Evolutionary conservation across 768 basidiomycete genomes (phyloP).

Genomic region (Tylopilus felleus): DNA sequence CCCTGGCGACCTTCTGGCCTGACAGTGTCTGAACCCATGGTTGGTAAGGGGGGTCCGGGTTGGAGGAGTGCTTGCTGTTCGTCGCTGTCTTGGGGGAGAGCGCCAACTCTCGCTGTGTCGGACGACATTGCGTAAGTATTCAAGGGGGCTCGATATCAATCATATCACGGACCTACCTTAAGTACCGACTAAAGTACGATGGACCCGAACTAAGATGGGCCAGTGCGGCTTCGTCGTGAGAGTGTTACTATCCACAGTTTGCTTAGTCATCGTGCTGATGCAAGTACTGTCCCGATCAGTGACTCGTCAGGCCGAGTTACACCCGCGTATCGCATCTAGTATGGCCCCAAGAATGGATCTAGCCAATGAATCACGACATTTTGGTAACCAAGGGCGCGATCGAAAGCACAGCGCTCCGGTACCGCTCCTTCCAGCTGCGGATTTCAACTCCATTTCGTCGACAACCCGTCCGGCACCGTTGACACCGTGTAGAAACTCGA

Average conservation of each 20-base stretch:
- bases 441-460: not conserved
- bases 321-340: not conserved
- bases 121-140: not conserved
- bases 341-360: not conserved
- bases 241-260: no score
- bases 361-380: not conserved
- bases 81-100: not conserved
- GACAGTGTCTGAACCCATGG: conserved; percentile 25
- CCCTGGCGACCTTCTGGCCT: conserved; percentile 39
- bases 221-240: no score
- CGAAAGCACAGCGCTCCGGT: not conserved
- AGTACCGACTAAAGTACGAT: no score
- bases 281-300: no score
- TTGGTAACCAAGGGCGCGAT: no score
- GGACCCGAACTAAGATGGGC: no score
- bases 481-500: not conserved
- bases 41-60: not conserved
- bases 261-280: no score
- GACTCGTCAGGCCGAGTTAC: no score
- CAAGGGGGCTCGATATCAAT: no score
- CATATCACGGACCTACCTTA: no score
- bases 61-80: conserved; percentile 20
- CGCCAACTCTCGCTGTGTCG: not conserved
- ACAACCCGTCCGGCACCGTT: not conserved
- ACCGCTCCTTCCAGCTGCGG: not conserved